Evolutionary conservation across 768 basidiomycete species (phyloP).

Genomic region (Ramaria sp.): DNA sequence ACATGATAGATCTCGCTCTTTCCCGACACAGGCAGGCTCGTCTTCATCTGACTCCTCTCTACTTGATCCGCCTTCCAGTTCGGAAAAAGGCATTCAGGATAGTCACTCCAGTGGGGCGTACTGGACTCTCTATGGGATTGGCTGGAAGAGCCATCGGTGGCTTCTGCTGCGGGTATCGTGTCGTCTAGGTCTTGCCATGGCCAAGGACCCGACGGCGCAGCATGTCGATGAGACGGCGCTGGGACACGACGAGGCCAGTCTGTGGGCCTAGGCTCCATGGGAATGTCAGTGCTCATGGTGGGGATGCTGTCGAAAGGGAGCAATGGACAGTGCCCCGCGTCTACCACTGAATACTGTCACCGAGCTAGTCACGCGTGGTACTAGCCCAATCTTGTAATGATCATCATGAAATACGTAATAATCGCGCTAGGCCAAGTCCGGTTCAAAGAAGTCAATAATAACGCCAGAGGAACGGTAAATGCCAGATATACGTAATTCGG

Average conservation of each 20-base stretch:
- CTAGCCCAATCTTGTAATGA: neutral
- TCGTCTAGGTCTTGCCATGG: conserved; percentile 3
- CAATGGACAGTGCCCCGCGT: too few relatives aligned
- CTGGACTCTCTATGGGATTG: neutral
- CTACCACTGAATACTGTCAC: too few relatives aligned
- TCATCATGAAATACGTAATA: neutral
- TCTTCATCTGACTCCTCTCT: conserved; percentile 20
- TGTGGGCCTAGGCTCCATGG: neutral
- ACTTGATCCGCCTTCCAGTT: conserved; percentile 45
- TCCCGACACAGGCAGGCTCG: conserved; percentile 8
- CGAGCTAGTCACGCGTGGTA: too few relatives aligned
- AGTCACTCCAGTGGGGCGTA: conserved; percentile 22
- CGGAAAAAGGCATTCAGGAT: conserved; percentile 43
- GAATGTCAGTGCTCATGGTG: neutral
- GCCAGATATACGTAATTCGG: too few relatives aligned
- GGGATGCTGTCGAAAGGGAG: neutral
- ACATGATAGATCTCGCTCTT: conserved; percentile 11
- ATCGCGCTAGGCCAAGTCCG: too few relatives aligned
- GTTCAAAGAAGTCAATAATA: too few relatives aligned
- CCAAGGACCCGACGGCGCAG: conserved; percentile 5
- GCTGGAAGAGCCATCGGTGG: neutral
- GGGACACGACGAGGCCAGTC: neutral
- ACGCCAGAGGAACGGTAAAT: too few relatives aligned
- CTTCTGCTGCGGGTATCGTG: neutral
- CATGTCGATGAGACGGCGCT: neutral